These are phyloP conservation scores for Malassezia sp. DNA, from an alignment of 1,284 basidiomycete species.

Conservation along the genomic window DNA sequence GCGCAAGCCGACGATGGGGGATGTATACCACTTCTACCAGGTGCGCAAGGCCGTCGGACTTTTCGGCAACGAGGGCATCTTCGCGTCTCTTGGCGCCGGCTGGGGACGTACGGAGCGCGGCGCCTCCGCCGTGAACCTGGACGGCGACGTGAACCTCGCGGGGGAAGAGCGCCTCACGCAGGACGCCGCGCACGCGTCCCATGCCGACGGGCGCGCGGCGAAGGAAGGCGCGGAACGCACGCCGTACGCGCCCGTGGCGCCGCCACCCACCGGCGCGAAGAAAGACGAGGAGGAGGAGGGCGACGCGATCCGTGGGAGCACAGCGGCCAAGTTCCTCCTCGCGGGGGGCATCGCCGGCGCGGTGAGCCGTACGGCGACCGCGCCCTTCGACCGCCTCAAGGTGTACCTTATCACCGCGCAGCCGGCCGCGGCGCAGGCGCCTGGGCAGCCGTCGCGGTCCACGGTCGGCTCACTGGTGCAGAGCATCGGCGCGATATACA, in stretches of 20 bases:
- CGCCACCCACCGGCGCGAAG: constrained; percentile 46
- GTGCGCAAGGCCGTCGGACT: constrained; percentile 43
- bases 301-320: constrained; percentile 58
- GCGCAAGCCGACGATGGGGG: constrained; percentile 34
- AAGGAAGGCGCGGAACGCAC: too few species aligned
- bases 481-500: constrained; percentile 68
- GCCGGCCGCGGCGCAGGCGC: constrained; percentile 17
- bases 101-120: constrained; percentile 41
- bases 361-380: constrained; percentile 91
- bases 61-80: constrained; percentile 43
- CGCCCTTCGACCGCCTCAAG: constrained; percentile 93
- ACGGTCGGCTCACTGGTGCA: constrained; percentile 53
- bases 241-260: neutral
- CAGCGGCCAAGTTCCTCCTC: constrained; percentile 74
- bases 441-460: neutral
- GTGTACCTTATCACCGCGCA: constrained; percentile 82
- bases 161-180: constrained; percentile 35
- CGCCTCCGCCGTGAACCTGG: constrained; percentile 36
- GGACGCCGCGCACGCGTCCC: constrained; percentile 11
- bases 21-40: constrained; percentile 46
- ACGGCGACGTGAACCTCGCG: constrained; percentile 40
- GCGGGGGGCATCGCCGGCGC: constrained; percentile 90
- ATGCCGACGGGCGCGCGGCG: neutral
- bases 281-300: constrained; percentile 55
- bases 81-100: constrained; percentile 37